Evolutionary conservation across 2,329 filamentous ascomycete genomes (phyloP), one percentile per base, ranked within the genome.

Genomic region (Pseudocercospora eumusae): DNA sequence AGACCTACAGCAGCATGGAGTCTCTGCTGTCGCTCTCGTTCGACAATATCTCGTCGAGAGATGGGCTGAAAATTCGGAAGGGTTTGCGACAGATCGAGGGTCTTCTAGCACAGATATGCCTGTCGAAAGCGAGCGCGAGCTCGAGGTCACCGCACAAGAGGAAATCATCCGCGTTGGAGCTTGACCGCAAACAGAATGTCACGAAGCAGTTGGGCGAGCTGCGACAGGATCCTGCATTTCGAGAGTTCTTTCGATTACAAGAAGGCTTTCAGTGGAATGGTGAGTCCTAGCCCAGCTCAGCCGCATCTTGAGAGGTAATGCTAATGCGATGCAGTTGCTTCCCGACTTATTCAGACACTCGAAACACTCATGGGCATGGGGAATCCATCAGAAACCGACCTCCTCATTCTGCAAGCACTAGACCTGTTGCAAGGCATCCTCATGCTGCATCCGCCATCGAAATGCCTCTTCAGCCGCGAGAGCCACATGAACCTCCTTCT

Each of bases 191-290:
- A 40, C 58, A 63, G 28, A 64, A 58, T 23, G 57, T 62, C 44
- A 64, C 78, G 57, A 92, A 91, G 77, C 82, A 83, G 13, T 82
- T 96, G 55, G 80, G 80, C 21, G 88, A 92, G 61, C 79, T 97
- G 65, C 84, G 85, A 56, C 85, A 88, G 66, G 95, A 98, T 76
- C 91, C 90, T 20, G 93, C 93, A 20, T 98, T 97, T 75, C 83
- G 91, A 68, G 92, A 97, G 77, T 98, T 98, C 81, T 97, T 96
- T 81, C 92, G 96, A 75, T 77, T 98, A 68, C 95, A 99, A 76
- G 93, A 98, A 74, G 91, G 93, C 2, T 99, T 99, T 74, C 92
- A 98, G 79, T 98, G 92, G 90, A 99, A 99, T 79, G 84, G 86
- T 88, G 28, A 75, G 63, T 79, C 42, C 4, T 21, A 47, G 23